Percentiles rank a stretch among this genome's conserved stretches.
Conservation (phyloP, 495 filamentous ascomycete species). For the Penicillium verhagenii region DNA sequence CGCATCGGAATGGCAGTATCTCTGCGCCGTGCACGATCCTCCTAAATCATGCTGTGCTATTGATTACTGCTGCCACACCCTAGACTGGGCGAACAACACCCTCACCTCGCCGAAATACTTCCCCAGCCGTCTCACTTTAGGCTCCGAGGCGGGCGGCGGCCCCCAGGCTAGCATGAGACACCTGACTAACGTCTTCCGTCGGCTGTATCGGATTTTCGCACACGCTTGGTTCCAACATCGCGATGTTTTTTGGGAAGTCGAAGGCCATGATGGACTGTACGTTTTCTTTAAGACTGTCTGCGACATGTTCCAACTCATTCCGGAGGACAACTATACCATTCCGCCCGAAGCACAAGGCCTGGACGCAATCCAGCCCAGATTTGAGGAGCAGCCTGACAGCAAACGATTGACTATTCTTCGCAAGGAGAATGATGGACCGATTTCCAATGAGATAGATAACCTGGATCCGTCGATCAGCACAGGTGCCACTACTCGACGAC, state of each 20-base stretch:
- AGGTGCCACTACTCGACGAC: constrained; percentile 67
- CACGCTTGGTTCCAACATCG: constrained; percentile 99
- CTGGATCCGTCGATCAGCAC: constrained; percentile 46
- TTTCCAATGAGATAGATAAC: constrained; percentile 22
- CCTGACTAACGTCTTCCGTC: constrained; percentile 88
- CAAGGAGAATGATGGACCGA: constrained; percentile 32
- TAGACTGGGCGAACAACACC: constrained; percentile 93
- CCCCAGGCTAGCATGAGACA: constrained; percentile 67
- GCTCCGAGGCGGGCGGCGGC: constrained; percentile 61
- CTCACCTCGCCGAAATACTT: constrained; percentile 90
- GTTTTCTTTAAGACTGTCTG: constrained; percentile 96
- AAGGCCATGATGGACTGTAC: constrained; percentile 82
- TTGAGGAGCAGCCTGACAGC: constrained; percentile 31
- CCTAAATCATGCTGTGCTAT: constrained; percentile 96
- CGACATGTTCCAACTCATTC: constrained; percentile 83
- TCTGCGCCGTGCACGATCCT: constrained; percentile 94
- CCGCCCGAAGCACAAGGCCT: constrained; percentile 88
- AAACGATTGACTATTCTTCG: constrained; percentile 48
- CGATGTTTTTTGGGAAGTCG: constrained; percentile 94
- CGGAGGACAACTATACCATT: constrained; percentile 92
- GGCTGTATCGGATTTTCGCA: constrained; percentile 94
- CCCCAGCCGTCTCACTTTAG: constrained; percentile 78
- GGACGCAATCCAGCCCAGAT: constrained; percentile 45
- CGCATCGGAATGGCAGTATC: constrained; percentile 96
- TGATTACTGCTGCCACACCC: constrained; percentile 97